These are phyloP conservation scores for Mycosarcoma maydis DNA, from an alignment of 1,284 basidiomycete genomes.

Conservation along the genomic window DNA sequence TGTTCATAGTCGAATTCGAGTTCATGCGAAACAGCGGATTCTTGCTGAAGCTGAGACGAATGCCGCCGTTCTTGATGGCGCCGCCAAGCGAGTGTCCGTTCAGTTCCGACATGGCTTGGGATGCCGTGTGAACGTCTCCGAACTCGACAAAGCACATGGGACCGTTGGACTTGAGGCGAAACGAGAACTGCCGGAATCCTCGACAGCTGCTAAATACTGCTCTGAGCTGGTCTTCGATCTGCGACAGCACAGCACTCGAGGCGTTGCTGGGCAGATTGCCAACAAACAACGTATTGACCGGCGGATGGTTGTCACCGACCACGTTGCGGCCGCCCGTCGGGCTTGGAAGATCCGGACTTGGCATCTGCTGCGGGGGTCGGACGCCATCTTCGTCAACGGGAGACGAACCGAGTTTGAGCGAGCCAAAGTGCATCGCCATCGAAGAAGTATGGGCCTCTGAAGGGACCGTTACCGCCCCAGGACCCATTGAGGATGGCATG, in stretches of 20 bases:
- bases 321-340: conserved; percentile 49
- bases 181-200: conserved; percentile 90
- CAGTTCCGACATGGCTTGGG: conserved; percentile 84
- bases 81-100: conserved; percentile 91
- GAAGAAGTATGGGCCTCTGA: conserved; percentile 10
- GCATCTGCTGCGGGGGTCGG: conserved; percentile 19
- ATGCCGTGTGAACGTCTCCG: conserved; percentile 85
- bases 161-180: conserved; percentile 92
- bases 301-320: conserved; percentile 56
- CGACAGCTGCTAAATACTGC: conserved; percentile 80
- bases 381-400: conserved; percentile 20
- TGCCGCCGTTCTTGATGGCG: conserved; percentile 86
- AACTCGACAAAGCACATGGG: conserved; percentile 95
- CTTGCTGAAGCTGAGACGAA: conserved; percentile 82
- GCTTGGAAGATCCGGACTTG: conserved; percentile 43
- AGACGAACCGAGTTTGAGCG: conserved; percentile 47
- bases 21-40: conserved; percentile 59
- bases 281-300: conserved; percentile 59
- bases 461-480: conserved; percentile 5
- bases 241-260: conserved; percentile 69
- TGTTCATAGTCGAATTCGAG: conserved; percentile 42
- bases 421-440: conserved; percentile 44
- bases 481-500: conserved; percentile 27
- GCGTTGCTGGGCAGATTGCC: conserved; percentile 57
- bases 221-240: conserved; percentile 84